Evolutionary conservation across 2,329 filamentous ascomycete species (phyloP).

Genomic region (Botrytis sinoallii): DNA sequence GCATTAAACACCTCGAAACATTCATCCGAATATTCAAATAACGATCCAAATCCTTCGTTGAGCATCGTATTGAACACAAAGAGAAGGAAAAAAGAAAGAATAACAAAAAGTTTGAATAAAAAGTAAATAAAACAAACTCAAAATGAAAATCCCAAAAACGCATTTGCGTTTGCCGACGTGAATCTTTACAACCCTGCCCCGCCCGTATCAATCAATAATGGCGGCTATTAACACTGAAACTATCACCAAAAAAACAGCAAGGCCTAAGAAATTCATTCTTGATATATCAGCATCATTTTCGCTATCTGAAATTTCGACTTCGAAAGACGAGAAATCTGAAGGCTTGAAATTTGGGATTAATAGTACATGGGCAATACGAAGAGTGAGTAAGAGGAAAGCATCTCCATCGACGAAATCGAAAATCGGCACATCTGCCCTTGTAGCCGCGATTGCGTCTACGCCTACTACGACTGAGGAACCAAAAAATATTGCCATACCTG

Average conservation of each 20-base stretch:
- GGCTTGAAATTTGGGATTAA: background rate
- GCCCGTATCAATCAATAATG: background rate
- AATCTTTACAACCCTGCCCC: background rate
- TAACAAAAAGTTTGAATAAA: background rate
- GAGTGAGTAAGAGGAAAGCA: background rate
- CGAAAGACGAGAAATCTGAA: background rate
- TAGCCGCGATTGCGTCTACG: background rate
- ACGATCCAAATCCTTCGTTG: background rate
- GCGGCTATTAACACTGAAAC: background rate
- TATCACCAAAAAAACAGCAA: background rate
- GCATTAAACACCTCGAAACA: background rate
- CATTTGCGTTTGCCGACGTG: background rate
- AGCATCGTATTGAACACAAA: background rate
- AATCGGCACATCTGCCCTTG: background rate
- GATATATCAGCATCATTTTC: background rate
- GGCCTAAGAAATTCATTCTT: background rate
- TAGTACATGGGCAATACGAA: background rate
- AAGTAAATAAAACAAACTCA: background rate
- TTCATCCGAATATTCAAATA: background rate
- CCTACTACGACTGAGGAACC: background rate
- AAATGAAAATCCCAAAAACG: background rate
- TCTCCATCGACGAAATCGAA: background rate
- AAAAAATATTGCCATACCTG: background rate
- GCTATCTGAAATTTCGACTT: background rate
- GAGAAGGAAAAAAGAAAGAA: background rate